A percentile compares a stretch with the other conserved stretches of the same genome.
These are phyloP conservation scores for Paracamarosporium sp. DNA, from an alignment of 2,329 filamentous ascomycete genomes.

Conservation along the genomic window DNA sequence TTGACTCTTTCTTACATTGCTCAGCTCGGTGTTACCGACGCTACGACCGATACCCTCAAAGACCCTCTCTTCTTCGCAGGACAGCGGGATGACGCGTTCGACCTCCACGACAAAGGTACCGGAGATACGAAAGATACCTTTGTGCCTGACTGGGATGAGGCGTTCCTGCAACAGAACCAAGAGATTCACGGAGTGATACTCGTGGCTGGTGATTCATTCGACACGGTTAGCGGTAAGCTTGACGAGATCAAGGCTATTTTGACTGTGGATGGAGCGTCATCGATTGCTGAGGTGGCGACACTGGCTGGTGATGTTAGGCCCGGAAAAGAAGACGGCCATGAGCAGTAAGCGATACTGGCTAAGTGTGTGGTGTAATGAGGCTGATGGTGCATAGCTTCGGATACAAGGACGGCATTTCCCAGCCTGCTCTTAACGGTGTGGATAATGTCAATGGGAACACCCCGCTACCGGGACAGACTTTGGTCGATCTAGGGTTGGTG, in stretches of 20 bases:
- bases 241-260: slow-evolving; percentile 6
- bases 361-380: not conserved
- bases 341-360: slow-evolving; percentile 3
- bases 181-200: slow-evolving; percentile 14
- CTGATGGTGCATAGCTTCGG: slow-evolving; percentile 8
- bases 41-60: not conserved
- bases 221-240: not conserved
- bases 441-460: slow-evolving; percentile 4
- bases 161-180: slow-evolving; percentile 3
- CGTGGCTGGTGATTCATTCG: slow-evolving; percentile 6
- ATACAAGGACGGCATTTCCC: slow-evolving; percentile 13
- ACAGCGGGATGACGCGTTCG: slow-evolving; percentile 1
- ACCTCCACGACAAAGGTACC: not conserved
- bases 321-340: slow-evolving; percentile 7
- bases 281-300: slow-evolving; percentile 5
- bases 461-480: slow-evolving; percentile 1
- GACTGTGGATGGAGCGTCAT: not conserved
- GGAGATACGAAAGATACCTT: not conserved
- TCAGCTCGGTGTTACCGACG: not conserved
- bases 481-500: slow-evolving; percentile 1
- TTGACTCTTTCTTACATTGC: not conserved
- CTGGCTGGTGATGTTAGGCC: slow-evolving; percentile 14
- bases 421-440: slow-evolving; percentile 10
- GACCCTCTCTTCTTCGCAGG: slow-evolving; percentile 6
- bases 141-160: slow-evolving; percentile 9